Conservation (phyloP, 768 basidiomycete species). For the Lactarius deliciosus region DNA sequence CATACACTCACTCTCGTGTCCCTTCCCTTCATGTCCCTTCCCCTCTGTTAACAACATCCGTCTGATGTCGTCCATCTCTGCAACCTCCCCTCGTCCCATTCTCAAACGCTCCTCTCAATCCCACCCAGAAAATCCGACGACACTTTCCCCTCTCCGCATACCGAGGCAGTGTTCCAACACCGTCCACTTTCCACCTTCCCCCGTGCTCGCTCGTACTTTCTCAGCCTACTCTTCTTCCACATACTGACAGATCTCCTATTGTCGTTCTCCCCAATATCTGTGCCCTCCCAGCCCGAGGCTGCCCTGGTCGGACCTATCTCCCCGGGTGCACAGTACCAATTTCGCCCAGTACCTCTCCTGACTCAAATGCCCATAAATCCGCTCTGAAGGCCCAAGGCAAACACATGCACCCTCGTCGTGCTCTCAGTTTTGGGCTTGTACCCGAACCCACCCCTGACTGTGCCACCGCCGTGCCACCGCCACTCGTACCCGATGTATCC, state of each 20-base stretch:
- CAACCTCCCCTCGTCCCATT: slow-evolving; percentile 28
- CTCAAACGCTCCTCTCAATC: slow-evolving; percentile 27
- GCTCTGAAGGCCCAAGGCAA: slow-evolving; percentile 35
- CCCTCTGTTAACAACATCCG: slow-evolving; percentile 15
- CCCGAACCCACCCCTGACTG: slow-evolving; percentile 21
- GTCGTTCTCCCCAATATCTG: slow-evolving; percentile 69
- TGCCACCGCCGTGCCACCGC: slow-evolving; percentile 38
- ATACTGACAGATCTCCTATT: slow-evolving; percentile 83
- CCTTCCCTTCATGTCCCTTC: slow-evolving; percentile 15
- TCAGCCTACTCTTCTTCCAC: slow-evolving; percentile 44
- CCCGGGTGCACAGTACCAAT: slow-evolving; percentile 41
- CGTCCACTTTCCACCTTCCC: slow-evolving; percentile 51
- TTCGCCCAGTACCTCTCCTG: slow-evolving; percentile 25
- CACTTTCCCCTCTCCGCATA: neutral
- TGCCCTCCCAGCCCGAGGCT: slow-evolving; percentile 75
- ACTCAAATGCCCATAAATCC: slow-evolving; percentile 28
- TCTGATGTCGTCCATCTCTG: slow-evolving; percentile 9
- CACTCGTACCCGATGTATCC: slow-evolving; percentile 61
- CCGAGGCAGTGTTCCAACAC: slow-evolving; percentile 23
- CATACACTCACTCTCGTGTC: neutral
- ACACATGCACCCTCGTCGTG: slow-evolving; percentile 48
- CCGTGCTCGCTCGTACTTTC: slow-evolving; percentile 41
- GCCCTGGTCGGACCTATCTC: slow-evolving; percentile 67
- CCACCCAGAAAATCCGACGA: slow-evolving; percentile 4
- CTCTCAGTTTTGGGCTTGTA: slow-evolving; percentile 31